Evolutionary conservation across 2,329 filamentous ascomycete species (phyloP).

Genomic region (Blastomyces parvus): DNA sequence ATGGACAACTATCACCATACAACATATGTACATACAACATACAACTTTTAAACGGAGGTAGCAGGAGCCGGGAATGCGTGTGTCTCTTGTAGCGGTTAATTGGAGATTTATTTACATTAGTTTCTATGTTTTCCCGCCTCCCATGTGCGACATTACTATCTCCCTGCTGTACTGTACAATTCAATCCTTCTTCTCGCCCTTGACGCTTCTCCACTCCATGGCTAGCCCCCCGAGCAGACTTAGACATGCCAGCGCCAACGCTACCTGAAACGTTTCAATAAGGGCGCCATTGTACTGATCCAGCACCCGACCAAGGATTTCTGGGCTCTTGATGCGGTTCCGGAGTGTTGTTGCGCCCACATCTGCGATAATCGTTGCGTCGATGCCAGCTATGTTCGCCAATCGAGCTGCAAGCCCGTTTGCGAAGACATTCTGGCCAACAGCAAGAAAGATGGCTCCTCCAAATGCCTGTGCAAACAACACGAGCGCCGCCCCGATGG

Average conservation of each 20-base stretch:
- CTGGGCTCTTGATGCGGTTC: conserved; percentile 37
- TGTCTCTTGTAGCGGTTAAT: background rate
- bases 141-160: conserved; percentile 7
- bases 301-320: conserved; percentile 47
- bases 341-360: conserved; percentile 53
- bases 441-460: conserved; percentile 18
- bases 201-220: conserved; percentile 59
- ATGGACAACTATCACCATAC: no score
- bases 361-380: conserved; percentile 34
- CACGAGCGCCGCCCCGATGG: conserved; percentile 17
- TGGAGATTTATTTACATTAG: background rate
- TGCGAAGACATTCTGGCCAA: conserved; percentile 18
- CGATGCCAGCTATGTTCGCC: conserved; percentile 28
- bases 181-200: conserved; percentile 39
- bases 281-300: conserved; percentile 55
- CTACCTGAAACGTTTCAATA: conserved; percentile 50
- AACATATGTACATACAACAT: no score
- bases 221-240: conserved; percentile 46
- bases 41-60: no score
- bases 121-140: background rate
- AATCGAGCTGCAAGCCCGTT: conserved; percentile 15
- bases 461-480: conserved; percentile 16
- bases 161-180: background rate
- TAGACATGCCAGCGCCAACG: conserved; percentile 45
- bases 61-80: no score